Percentiles rank a stretch among this genome's conserved stretches.
phyloP scores from a whole-genome alignment of 2,329 filamentous ascomycete species.

The Onygenales sp. region DNA sequence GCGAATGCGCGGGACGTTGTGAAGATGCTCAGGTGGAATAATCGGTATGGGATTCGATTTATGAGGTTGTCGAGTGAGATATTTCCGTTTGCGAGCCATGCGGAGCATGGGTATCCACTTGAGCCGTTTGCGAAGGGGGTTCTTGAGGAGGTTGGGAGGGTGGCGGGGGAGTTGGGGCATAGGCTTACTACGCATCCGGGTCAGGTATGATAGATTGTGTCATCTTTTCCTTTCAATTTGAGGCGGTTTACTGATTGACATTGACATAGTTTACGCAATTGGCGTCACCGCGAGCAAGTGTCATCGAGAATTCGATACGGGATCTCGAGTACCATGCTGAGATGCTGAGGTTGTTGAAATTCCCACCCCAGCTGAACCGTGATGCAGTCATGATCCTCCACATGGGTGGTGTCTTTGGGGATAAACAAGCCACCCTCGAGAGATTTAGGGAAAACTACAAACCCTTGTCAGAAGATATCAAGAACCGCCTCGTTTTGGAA shows the following conservation, averaged over 20 bases:
- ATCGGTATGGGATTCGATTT: conserved; percentile 84
- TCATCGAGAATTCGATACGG: conserved; percentile 65
- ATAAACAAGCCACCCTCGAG: conserved; percentile 68
- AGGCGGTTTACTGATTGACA: not conserved
- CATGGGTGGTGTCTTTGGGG: conserved; percentile 83
- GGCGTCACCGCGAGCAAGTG: conserved; percentile 68
- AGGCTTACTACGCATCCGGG: conserved; percentile 85
- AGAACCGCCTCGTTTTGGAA: conserved; percentile 75
- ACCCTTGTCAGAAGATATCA: conserved; percentile 57
- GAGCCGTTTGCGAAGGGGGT: conserved; percentile 72
- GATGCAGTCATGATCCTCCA: conserved; percentile 94
- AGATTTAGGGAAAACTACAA: conserved; percentile 70
- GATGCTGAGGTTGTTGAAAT: conserved; percentile 63
- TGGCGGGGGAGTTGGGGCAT: conserved; percentile 71
- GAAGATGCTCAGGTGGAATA: conserved; percentile 88
- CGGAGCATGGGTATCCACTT: conserved; percentile 75
- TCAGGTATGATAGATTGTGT: conserved; percentile 38
- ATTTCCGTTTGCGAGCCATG: conserved; percentile 92
- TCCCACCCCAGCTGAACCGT: conserved; percentile 67
- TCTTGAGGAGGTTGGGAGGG: conserved; percentile 64
- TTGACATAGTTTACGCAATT: conserved; percentile 67
- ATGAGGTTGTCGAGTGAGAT: conserved; percentile 89
- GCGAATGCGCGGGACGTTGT: conserved; percentile 73
- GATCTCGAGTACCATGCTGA: conserved; percentile 87
- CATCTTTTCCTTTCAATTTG: not conserved